Conservation (phyloP, 2,329 filamentous ascomycete species). For the Penicillium sp. region DNA sequence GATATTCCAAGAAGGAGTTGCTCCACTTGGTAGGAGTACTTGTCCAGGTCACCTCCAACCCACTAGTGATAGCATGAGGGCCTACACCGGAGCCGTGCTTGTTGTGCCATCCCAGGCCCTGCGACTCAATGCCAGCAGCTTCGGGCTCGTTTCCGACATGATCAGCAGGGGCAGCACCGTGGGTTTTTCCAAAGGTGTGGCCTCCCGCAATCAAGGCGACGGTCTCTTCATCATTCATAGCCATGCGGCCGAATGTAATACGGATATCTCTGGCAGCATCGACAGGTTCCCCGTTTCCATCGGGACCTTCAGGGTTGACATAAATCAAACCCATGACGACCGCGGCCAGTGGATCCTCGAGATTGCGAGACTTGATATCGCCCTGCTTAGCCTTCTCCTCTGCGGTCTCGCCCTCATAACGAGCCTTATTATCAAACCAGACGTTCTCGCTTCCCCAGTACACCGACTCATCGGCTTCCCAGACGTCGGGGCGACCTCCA, state of each 20-base stretch:
- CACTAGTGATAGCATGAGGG: conserved; percentile 70
- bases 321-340: conserved; percentile 77
- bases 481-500: conserved; percentile 68
- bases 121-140: conserved; percentile 60
- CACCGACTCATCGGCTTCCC: conserved; percentile 70
- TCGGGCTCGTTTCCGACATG: conserved; percentile 68
- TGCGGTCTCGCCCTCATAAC: conserved; percentile 56
- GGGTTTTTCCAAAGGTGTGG: conserved; percentile 77
- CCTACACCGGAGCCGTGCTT: conserved; percentile 64
- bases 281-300: conserved; percentile 67
- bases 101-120: conserved; percentile 73
- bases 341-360: conserved; percentile 66
- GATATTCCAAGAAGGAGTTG: conserved; percentile 70
- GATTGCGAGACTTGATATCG: conserved; percentile 59
- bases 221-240: conserved; percentile 79
- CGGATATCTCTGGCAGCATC: conserved; percentile 71
- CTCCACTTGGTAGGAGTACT: conserved; percentile 73
- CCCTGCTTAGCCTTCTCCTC: conserved; percentile 38
- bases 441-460: conserved; percentile 75
- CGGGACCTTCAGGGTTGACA: conserved; percentile 75
- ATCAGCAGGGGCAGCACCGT: conserved; percentile 64
- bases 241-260: conserved; percentile 73
- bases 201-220: conserved; percentile 76
- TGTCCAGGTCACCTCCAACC: conserved; percentile 77
- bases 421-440: conserved; percentile 66